Percentiles rank a stretch among this genome's conserved stretches.
These are phyloP conservation scores for Myxozyma vanderwaltii DNA, from an alignment of 805 yeast species.

Conservation along the genomic window DNA sequence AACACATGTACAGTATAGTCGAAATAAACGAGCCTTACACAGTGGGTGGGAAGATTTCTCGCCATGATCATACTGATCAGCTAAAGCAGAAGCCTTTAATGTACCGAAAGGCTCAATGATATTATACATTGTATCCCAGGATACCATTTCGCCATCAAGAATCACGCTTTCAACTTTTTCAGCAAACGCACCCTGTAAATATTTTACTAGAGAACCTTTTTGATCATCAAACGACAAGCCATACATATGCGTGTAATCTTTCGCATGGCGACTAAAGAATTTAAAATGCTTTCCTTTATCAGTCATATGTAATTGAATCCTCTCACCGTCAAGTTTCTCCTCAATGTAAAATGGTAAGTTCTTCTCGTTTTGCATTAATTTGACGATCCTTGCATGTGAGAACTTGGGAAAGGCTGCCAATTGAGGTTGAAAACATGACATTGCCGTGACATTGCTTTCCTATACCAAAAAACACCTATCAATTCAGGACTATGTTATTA, in stretches of 20 bases:
- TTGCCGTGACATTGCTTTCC: conserved; percentile 49
- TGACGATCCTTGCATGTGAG: conserved; percentile 52
- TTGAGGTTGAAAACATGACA: conserved; percentile 74
- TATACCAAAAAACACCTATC: conserved; percentile 4
- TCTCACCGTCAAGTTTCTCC: conserved; percentile 92
- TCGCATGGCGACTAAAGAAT: conserved; percentile 66
- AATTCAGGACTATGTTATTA: no score
- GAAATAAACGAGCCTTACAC: conserved; percentile 18
- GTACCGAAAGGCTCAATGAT: conserved; percentile 76
- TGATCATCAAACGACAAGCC: conserved; percentile 51
- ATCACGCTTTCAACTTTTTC: conserved; percentile 47
- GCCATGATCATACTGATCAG: conserved; percentile 48
- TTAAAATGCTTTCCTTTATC: conserved; percentile 50
- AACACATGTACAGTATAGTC: background rate
- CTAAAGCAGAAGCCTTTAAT: conserved; percentile 68
- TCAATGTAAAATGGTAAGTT: conserved; percentile 63
- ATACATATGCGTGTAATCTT: conserved; percentile 71
- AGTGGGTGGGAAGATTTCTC: conserved; percentile 38
- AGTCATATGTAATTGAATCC: conserved; percentile 74
- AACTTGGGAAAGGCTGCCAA: conserved; percentile 60
- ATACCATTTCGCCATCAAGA: conserved; percentile 92
- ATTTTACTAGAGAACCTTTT: conserved; percentile 58
- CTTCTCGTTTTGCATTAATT: conserved; percentile 37
- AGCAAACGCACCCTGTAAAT: conserved; percentile 48
- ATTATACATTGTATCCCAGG: conserved; percentile 63